These are phyloP conservation scores for Aspergillus melleus DNA, from an alignment of 2,329 filamentous ascomycete species.

Conservation along the genomic window DNA sequence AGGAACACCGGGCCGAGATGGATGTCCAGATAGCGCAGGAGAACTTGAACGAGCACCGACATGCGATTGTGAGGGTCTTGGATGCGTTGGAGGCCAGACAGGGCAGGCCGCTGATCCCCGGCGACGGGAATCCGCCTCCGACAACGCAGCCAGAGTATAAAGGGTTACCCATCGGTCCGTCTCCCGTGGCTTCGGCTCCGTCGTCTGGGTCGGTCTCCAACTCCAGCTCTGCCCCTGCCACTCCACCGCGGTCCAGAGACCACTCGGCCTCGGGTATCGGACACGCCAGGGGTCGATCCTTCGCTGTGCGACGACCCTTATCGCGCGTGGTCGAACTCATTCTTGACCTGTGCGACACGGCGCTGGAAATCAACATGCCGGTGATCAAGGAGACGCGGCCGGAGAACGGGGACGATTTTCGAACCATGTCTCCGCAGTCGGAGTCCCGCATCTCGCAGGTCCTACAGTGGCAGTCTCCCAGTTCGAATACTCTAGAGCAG, in stretches of 20 bases:
- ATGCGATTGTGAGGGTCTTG: conserved; percentile 90
- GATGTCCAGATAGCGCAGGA: conserved; percentile 97
- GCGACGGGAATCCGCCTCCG: conserved; percentile 50
- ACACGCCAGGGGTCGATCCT: conserved; percentile 81
- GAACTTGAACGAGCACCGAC: conserved; percentile 84
- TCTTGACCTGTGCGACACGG: conserved; percentile 92
- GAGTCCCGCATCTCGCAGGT: conserved; percentile 94
- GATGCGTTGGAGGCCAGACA: conserved; percentile 77
- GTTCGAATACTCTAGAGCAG: conserved; percentile 85
- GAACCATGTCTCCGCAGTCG: conserved; percentile 92
- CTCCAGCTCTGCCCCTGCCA: conserved; percentile 68
- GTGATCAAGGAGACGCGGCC: conserved; percentile 81
- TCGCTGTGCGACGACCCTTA: conserved; percentile 85
- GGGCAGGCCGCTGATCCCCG: conserved; percentile 41
- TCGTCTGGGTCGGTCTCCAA: conserved; percentile 72
- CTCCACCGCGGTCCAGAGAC: conserved; percentile 66
- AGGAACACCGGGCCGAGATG: conserved; percentile 96
- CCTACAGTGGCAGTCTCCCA: conserved; percentile 93
- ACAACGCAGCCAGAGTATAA: conserved; percentile 78
- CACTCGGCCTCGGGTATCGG: conserved; percentile 66
- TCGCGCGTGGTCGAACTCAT: conserved; percentile 93
- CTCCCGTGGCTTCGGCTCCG: conserved; percentile 64
- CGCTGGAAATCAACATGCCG: conserved; percentile 90
- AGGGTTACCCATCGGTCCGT: conserved; percentile 77
- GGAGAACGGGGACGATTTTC: conserved; percentile 68